These are phyloP conservation scores for Skeletonema tropicum DNA, from an alignment of 108 stramenopile species.

Conservation along the genomic window DNA sequence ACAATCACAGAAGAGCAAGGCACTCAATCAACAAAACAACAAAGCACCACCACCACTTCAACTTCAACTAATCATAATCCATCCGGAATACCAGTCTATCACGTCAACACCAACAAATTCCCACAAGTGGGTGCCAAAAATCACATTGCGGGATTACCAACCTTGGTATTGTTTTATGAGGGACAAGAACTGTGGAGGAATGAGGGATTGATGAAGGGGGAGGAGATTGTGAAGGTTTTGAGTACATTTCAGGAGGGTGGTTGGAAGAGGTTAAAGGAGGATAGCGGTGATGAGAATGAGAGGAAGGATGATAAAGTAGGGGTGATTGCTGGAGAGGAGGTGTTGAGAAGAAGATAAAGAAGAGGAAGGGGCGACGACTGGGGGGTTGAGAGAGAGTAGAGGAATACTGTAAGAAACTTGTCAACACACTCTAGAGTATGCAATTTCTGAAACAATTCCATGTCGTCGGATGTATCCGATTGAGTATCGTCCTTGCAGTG, in stretches of 20 bases:
- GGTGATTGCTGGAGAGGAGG: neutral
- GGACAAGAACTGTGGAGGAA: conserved; percentile 56
- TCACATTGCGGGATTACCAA: conserved; percentile 59
- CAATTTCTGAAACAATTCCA: too few relatives aligned
- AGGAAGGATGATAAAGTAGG: neutral
- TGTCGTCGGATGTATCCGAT: too few relatives aligned
- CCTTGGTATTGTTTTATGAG: conserved; percentile 57
- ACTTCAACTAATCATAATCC: too few relatives aligned
- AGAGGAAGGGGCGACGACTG: conserved; percentile 1
- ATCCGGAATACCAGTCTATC: conserved; percentile 54
- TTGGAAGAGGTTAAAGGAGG: conserved; percentile 7
- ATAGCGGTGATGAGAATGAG: neutral
- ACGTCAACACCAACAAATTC: conserved; percentile 68
- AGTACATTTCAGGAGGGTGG: conserved; percentile 6
- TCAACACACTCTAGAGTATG: too few relatives aligned
- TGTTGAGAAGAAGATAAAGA: neutral
- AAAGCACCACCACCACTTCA: conserved; percentile 5
- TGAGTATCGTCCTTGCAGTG: too few relatives aligned
- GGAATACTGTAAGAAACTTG: neutral
- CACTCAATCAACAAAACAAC: neutral
- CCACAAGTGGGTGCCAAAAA: conserved; percentile 70
- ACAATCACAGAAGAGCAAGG: neutral
- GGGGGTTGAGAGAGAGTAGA: neutral
- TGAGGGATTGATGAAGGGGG: conserved; percentile 62
- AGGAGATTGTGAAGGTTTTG: conserved; percentile 41